Evolutionary conservation across 148 eudicot species (phyloP).

Genomic region (Vaccinium darrowii): DNA sequence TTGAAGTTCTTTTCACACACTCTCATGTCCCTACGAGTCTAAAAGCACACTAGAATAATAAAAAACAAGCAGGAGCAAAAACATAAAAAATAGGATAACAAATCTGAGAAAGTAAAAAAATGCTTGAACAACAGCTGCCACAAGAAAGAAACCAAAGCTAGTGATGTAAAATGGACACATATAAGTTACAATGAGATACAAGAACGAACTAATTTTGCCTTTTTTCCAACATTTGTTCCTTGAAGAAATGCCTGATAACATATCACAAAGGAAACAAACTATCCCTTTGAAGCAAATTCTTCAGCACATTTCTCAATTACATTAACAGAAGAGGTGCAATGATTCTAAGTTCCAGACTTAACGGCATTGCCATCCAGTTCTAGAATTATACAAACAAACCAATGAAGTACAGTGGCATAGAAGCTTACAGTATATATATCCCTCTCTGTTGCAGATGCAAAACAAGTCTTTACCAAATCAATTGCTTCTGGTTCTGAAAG

Average conservation of each 20-base stretch:
- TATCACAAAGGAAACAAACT: background rate
- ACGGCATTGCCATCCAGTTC: background rate
- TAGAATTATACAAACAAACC: background rate
- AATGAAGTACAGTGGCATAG: background rate
- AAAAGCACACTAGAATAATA: background rate
- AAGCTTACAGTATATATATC: constrained; percentile 91
- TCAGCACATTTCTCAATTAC: no score
- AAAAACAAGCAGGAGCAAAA: background rate
- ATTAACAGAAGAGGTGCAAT: background rate
- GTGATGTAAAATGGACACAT: no score
- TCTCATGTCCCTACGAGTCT: background rate
- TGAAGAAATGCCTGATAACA: background rate
- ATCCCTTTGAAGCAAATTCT: background rate
- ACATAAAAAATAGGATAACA: background rate
- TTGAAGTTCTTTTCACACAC: background rate
- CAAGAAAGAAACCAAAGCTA: background rate
- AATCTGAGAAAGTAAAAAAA: background rate
- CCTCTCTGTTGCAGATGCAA: constrained; percentile 97
- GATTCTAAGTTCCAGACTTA: constrained; percentile 3
- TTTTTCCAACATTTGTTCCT: background rate
- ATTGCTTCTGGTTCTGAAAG: constrained; percentile 87
- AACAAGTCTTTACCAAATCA: constrained; percentile 94
- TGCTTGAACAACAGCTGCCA: background rate
- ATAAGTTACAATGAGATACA: background rate
- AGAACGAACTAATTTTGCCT: background rate